Evolutionary conservation across 164 flowering plant species (phyloP).

Genomic region (Nelumbo lutea): DNA sequence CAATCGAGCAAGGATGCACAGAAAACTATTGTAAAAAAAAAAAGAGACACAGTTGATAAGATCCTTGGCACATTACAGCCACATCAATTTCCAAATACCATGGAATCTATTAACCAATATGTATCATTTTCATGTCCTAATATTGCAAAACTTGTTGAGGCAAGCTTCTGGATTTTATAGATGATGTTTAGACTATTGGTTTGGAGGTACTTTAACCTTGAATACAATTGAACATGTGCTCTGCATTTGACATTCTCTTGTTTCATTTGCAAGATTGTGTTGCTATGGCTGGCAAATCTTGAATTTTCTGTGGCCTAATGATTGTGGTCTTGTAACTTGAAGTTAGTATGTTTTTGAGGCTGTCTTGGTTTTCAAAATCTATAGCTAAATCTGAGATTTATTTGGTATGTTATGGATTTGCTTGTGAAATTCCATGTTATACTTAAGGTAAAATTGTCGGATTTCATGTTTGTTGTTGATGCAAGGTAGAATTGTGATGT

Average conservation of each 20-base stretch:
- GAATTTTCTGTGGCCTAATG: constrained; percentile 20
- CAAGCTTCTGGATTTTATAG: constrained; percentile 22
- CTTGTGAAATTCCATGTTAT: neutral
- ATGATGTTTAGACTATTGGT: neutral
- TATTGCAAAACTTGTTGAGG: constrained; percentile 82
- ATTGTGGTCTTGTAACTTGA: constrained; percentile 12
- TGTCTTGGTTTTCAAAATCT: constrained; percentile 4
- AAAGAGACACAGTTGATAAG: constrained; percentile 82
- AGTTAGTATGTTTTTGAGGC: constrained; percentile 8
- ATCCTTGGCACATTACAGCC: constrained; percentile 57
- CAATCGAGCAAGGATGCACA: constrained; percentile 74
- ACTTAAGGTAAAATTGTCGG: constrained; percentile 3
- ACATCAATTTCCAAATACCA: constrained; percentile 55
- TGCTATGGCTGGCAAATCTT: constrained; percentile 55
- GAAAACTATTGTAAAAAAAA: constrained; percentile 68
- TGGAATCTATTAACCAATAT: constrained; percentile 57
- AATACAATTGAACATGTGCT: neutral
- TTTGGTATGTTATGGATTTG: constrained; percentile 11
- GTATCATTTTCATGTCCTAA: constrained; percentile 59
- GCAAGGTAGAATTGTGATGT: constrained; percentile 1
- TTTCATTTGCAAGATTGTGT: constrained; percentile 72
- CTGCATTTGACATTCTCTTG: constrained; percentile 8
- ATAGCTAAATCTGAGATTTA: constrained; percentile 7
- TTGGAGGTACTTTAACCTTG: neutral
- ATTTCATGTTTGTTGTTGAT: constrained; percentile 5